Base-by-base conservation (phyloP, 2,329 filamentous ascomycete species). In the Microdochium trichocladiopsis region DNA sequence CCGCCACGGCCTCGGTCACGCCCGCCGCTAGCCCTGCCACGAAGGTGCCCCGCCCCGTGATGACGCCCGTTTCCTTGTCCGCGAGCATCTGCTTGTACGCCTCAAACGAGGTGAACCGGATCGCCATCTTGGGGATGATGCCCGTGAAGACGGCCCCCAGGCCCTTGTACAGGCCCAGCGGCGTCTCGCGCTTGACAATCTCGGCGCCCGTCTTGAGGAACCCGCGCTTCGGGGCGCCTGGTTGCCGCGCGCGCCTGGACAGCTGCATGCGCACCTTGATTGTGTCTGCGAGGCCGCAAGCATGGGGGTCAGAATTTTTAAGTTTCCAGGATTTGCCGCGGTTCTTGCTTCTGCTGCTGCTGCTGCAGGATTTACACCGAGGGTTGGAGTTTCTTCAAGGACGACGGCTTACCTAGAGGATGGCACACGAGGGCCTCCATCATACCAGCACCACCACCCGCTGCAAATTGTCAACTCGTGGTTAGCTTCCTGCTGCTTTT, bases 191-290 rank as follows among this genome's bases (percentile, higher is more conserved):
- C 67, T 83, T 82, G 51, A 96, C 84, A 63, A 99, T 97, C 61
- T 95, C 88, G 56, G 79, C 72, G 56, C 94, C 94, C 2, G 94
- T 99, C 52, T 77, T 77, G 58, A 96, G 69, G 75, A 99, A 99
- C 57, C 94, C 93, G 61, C 91, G 87, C 62, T 87, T 85, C 63
- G 92, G 90, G 69, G 87, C 83, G 55, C 94, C 94, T 52, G 91
- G 91, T 55, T 84, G 81, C 60, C 88, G 82, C 49, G 88, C 90
- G 68, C 94, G 84, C 60, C 87, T 82, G 52, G 94, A 97, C 55
- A 99, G 86, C 75, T 99, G 94, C 95, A 99, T 99, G 62, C 94
- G 91, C 56, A 99, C 94, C 81, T 99, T 96, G 77, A 97, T 95
- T 55, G 92, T 96, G 72, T 96, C 90, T 88, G 58, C 47, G 18